Evolutionary conservation across 805 yeast species (phyloP), one percentile per base, ranked within the genome.

Genomic region (Lipomyces oligophaga): DNA sequence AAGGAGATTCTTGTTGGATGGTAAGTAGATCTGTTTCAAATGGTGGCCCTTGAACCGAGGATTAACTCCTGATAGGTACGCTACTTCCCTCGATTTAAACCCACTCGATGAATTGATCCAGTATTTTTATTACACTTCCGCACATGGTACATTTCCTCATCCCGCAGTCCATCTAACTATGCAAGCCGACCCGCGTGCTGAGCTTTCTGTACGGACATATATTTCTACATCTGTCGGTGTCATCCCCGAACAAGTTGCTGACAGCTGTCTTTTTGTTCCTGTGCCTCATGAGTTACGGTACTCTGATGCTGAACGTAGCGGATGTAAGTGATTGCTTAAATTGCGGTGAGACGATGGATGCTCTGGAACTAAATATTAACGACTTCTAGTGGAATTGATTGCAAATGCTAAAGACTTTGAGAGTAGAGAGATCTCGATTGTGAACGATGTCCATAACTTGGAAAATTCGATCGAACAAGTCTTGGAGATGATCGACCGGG

Each of bases 161-260:
- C 86, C 90, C 19, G 88, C 93, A 38, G 75, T 87, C 53, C 87
- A 85, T 66, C 69, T 87, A 59, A 84, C 93, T 31, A 75, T 86
- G 40, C 79, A 81, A 56, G 76, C 80, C 56, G 67, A 73, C 54
- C 71, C 73, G 40, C 73, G 73, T 32, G 58, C 66, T n/a, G 75
- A 72, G 46, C 67, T 77, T 52, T 67, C 70, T 52, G 65, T 80
- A 33, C 86, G 86, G 50, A 80, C 95, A n/a, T 87, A 80, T 67
- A 76, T 85, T 50, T 83, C 93, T 16, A 79, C 89, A 3, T 78
- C 84, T 28, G 75, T 86, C 45, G 94, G 94, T 42, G 74, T 76
- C 28, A 30, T 53, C 4, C 50, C 59, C 2, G 64, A 61, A 42
- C 55, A 57, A 42, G 49, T 59, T 36, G 59, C 63, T 20, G 72